Base-by-base conservation (phyloP, 2,329 filamentous ascomycete genomes). In the Neophaeococcomyces mojaviensis region DNA sequence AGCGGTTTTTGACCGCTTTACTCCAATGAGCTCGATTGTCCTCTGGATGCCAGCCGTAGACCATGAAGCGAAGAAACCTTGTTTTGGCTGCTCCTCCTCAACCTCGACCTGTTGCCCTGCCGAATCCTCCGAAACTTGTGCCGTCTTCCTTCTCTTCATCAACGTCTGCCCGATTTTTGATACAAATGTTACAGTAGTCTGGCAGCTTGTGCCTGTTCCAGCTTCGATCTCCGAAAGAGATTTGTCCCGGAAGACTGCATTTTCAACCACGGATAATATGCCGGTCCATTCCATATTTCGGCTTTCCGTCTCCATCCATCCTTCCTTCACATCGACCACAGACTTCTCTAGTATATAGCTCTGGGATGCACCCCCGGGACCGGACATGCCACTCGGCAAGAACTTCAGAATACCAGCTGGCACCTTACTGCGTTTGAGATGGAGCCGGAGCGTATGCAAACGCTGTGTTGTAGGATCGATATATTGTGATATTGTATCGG, bases 221-320 rank as follows among this genome's bases (percentile, higher is more conserved):
- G n/a, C 26, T 12, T 45, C 19, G 3, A 31, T 12, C n/a, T 39
- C 51, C 3, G 37, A 15, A 12, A 52, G 39, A 5, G 44, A 48
- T 9, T 72, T 70, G 4, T 78, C 69, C 45, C 68, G 66, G 58
- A 78, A 82, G 15, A 66, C 59, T 56, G 82, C 79, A 44, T 72
- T 72, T 59, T 83, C 79, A 32, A 82, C 70, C 1, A 83, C 79
- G 40, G 73, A 78, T 28, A 83, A 60, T 16, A 83, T 77, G 28
- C 79, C 78, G 1, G 78, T 81, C 77, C 77, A 82, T 55, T 83
- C 79, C 57, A 83, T 70, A 50, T 83, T 83, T 48, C 72, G 69
- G 12, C 73, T 78, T 56, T 82, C 78, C 1, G 78, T 81, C 59
- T 77, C 69, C 79, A 83, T 82, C 75, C 76, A 79, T 46, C 79